Conservation (phyloP, 1,284 basidiomycete species). For the Ceraceosorus guamensis region DNA sequence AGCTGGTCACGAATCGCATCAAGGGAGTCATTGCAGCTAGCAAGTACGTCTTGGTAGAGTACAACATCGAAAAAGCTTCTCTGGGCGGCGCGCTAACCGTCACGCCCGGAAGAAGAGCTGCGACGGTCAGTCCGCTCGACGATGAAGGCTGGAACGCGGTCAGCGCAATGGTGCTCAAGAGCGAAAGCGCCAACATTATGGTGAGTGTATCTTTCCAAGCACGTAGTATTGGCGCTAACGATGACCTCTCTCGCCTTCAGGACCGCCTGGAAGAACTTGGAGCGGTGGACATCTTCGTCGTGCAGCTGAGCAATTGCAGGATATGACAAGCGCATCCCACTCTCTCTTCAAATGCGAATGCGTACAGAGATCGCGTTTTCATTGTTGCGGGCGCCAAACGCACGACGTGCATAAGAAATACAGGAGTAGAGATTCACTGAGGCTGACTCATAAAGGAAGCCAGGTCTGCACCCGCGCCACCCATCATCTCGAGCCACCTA, state of each 20-base stretch:
- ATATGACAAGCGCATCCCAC: no score
- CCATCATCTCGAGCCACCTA: no score
- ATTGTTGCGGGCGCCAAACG: no score
- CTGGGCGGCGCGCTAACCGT: conserved; percentile 63
- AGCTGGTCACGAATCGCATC: conserved; percentile 76
- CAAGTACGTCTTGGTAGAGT: conserved; percentile 82
- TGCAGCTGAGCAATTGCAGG: conserved; percentile 8
- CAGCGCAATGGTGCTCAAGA: conserved; percentile 84
- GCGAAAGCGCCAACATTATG: conserved; percentile 77
- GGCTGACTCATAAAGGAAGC: no score
- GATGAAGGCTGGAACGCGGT: conserved; percentile 79
- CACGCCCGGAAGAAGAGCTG: conserved; percentile 82
- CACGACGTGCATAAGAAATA: no score
- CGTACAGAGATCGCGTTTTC: no score
- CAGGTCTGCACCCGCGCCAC: no score
- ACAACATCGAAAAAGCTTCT: conserved; percentile 69
- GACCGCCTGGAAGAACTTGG: conserved; percentile 3
- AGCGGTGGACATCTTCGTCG: conserved; percentile 9
- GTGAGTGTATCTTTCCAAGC: no score
- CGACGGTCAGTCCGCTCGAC: conserved; percentile 82
- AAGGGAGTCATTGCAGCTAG: conserved; percentile 85
- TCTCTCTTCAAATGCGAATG: no score
- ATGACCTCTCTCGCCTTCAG: no score
- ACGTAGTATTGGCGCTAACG: no score
- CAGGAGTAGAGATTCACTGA: no score